Conservation (phyloP, 1,139 yeast species). For the Pichia sp. region DNA sequence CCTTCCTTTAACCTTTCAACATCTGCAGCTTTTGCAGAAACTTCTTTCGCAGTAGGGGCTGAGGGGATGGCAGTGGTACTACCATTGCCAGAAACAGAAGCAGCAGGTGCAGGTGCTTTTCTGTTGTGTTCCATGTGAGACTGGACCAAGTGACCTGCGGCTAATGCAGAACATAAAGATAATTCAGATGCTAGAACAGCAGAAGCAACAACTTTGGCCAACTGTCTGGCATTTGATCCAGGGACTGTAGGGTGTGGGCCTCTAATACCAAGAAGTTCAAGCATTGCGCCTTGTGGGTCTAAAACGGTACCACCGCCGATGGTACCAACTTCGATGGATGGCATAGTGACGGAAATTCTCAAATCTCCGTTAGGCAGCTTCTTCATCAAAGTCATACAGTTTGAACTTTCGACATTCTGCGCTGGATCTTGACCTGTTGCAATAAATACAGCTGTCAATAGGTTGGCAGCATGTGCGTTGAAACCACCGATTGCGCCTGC, state of each 20-base stretch:
- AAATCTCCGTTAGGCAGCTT: conserved; percentile 72
- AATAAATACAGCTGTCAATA: conserved; percentile 86
- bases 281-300: conserved; percentile 96
- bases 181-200: conserved; percentile 96
- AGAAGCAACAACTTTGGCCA: conserved; percentile 92
- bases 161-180: conserved; percentile 89
- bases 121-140: conserved; percentile 97
- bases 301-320: conserved; percentile 98
- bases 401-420: conserved; percentile 94
- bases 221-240: conserved; percentile 90
- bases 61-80: conserved; percentile 10
- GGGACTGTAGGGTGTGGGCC: conserved; percentile 95
- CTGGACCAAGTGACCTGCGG: conserved; percentile 97
- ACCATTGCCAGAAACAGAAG: conserved; percentile 19
- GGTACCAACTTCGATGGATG: conserved; percentile 97
- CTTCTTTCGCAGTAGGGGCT: conserved; percentile 5
- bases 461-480: conserved; percentile 96
- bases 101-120: conserved; percentile 32
- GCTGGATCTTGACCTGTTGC: conserved; percentile 99
- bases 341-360: conserved; percentile 94
- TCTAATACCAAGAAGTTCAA: conserved; percentile 87
- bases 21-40: conserved; percentile 31
- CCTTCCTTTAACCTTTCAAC: conserved; percentile 62
- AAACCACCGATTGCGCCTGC: conserved; percentile 98
- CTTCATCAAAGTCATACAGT: conserved; percentile 94